Conservation (phyloP, 371 early-diverging fungal species). For the Haplosporangium sp. region DNA sequence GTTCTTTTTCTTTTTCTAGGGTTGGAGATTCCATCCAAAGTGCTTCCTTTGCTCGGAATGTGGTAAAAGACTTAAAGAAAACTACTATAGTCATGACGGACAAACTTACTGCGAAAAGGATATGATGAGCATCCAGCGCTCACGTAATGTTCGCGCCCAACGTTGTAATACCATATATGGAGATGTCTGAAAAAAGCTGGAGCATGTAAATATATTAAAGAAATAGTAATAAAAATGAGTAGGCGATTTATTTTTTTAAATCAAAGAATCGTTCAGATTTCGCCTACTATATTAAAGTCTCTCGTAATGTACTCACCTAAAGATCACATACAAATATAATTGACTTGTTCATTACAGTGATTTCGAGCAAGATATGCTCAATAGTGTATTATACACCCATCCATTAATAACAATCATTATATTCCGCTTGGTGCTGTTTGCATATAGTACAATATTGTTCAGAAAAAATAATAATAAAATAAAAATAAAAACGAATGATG, state of each 20-base stretch:
- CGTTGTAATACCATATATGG: slow-evolving; percentile 70
- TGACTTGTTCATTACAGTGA: too few relatives aligned
- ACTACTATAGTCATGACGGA: slow-evolving; percentile 83
- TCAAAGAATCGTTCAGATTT: too few relatives aligned
- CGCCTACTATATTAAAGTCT: too few relatives aligned
- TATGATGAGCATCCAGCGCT: slow-evolving; percentile 72
- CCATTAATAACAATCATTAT: background rate
- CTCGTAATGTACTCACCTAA: too few relatives aligned
- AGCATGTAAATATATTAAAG: too few relatives aligned
- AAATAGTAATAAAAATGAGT: too few relatives aligned
- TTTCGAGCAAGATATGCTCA: too few relatives aligned
- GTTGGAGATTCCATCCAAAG: slow-evolving; percentile 69
- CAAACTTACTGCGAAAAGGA: slow-evolving; percentile 84
- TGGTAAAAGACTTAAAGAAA: slow-evolving; percentile 71
- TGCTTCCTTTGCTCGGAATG: slow-evolving; percentile 73
- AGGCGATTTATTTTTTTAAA: too few relatives aligned
- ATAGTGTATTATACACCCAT: too few relatives aligned
- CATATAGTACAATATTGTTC: background rate
- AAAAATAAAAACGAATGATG: too few relatives aligned
- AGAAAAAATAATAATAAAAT: background rate
- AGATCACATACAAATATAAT: too few relatives aligned
- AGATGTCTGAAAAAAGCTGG: slow-evolving; percentile 10
- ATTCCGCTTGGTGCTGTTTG: background rate
- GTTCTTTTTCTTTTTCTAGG: slow-evolving; percentile 10
- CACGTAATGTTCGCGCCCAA: slow-evolving; percentile 70